These are phyloP conservation scores for Tetrapisispora fleetii DNA, from an alignment of 805 yeast species.

Conservation along the genomic window DNA sequence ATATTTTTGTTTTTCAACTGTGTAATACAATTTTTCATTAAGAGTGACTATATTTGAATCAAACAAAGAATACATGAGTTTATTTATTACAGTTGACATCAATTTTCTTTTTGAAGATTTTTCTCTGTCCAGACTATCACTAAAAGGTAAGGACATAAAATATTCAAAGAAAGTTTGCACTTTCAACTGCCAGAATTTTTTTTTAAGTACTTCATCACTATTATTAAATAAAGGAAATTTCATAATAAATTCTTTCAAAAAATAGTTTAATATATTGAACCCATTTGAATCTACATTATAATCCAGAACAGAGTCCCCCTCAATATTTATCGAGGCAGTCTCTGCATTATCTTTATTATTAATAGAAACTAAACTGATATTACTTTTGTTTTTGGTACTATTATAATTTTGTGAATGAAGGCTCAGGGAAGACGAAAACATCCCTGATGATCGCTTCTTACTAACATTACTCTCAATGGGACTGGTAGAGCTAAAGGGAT, in stretches of 20 bases:
- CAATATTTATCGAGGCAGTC: too few relatives aligned
- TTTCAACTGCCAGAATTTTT: constrained; percentile 68
- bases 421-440: background rate
- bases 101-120: constrained; percentile 64
- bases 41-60: constrained; percentile 65
- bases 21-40: constrained; percentile 43
- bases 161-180: constrained; percentile 76
- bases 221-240: constrained; percentile 66
- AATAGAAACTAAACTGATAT: background rate
- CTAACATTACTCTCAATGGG: constrained; percentile 26
- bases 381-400: background rate
- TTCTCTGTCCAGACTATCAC: constrained; percentile 64
- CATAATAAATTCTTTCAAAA: constrained; percentile 50
- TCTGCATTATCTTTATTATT: background rate
- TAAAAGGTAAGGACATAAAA: constrained; percentile 60
- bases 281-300: constrained; percentile 17
- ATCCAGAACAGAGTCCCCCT: background rate
- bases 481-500: constrained; percentile 52
- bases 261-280: constrained; percentile 60
- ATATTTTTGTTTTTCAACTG: constrained; percentile 24
- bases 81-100: constrained; percentile 46
- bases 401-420: background rate
- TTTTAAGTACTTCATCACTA: constrained; percentile 30
- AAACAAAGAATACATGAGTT: constrained; percentile 54
- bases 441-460: background rate